A percentile compares a stretch with the other conserved stretches of the same genome.
Evolutionary conservation across 805 yeast genomes (phyloP).

Genomic region (Candida morakotiae): DNA sequence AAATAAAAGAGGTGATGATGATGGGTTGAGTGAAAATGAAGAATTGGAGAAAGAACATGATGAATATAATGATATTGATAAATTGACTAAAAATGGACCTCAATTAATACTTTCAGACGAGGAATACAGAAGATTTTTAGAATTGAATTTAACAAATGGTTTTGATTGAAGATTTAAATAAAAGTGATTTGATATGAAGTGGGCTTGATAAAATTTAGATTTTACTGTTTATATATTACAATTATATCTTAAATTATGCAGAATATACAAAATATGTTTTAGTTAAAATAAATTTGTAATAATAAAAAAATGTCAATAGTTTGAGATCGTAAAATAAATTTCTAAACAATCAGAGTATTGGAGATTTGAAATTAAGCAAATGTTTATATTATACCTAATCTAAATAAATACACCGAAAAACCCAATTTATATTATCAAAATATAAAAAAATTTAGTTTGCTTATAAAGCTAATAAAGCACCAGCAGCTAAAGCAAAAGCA

Average conservation of each 20-base stretch:
- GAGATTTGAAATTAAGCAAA: no score
- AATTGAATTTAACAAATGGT: background rate
- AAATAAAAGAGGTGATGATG: background rate
- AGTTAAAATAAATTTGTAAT: no score
- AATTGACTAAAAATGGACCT: constrained; percentile 5
- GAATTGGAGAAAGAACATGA: constrained; percentile 1
- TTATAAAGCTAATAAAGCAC: constrained; percentile 61
- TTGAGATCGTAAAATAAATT: no score
- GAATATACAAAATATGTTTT: background rate
- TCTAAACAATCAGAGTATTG: no score
- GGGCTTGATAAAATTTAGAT: no score
- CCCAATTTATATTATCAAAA: constrained; percentile 1
- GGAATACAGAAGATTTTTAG: background rate
- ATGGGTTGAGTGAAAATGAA: background rate
- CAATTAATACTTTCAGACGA: constrained; percentile 1
- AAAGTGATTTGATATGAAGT: no score
- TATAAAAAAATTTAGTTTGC: constrained; percentile 4
- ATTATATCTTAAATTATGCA: background rate
- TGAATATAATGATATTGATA: constrained; percentile 3
- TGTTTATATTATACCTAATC: background rate
- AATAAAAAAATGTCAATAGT: no score
- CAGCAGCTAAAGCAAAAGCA: constrained; percentile 46
- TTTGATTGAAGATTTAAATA: no score
- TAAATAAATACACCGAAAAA: background rate
- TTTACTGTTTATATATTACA: background rate